A percentile compares a stretch with the other conserved stretches of the same genome.
These are phyloP conservation scores for Bipolaris cookei DNA, from an alignment of 2,329 filamentous ascomycete genomes.

Conservation along the genomic window DNA sequence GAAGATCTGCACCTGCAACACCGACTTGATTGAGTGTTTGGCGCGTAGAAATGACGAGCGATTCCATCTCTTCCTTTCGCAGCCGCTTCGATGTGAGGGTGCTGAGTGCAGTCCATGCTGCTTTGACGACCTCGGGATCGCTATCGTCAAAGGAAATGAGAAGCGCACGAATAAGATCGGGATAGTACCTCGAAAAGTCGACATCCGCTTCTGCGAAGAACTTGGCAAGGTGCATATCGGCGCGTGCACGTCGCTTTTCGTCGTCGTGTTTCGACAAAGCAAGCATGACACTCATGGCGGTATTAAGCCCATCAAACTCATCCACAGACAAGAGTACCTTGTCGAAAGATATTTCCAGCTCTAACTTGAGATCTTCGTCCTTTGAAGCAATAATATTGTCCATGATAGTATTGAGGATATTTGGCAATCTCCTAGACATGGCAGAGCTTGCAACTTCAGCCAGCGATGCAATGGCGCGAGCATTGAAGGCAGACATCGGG, in stretches of 20 bases:
- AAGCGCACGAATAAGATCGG: slow-evolving; percentile 88
- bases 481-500: slow-evolving; percentile 93
- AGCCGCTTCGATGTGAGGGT: slow-evolving; percentile 82
- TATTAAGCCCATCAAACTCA: slow-evolving; percentile 94
- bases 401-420: slow-evolving; percentile 91
- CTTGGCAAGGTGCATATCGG: slow-evolving; percentile 78
- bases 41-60: slow-evolving; percentile 82
- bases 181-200: slow-evolving; percentile 95
- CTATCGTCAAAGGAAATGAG: slow-evolving; percentile 91
- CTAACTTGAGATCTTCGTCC: slow-evolving; percentile 74
- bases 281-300: slow-evolving; percentile 91
- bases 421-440: slow-evolving; percentile 88
- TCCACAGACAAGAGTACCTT: slow-evolving; percentile 91
- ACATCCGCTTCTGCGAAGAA: slow-evolving; percentile 84
- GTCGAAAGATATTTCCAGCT: slow-evolving; percentile 83
- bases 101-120: slow-evolving; percentile 84
- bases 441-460: slow-evolving; percentile 88
- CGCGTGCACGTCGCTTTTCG: slow-evolving; percentile 79
- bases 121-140: slow-evolving; percentile 83
- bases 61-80: slow-evolving; percentile 98
- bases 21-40: slow-evolving; percentile 88
- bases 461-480: slow-evolving; percentile 88
- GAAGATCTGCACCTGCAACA: slow-evolving; percentile 80
- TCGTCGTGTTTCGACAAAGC: slow-evolving; percentile 90
- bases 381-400: slow-evolving; percentile 83